Evolutionary conservation across 2,329 filamentous ascomycete genomes (phyloP).

Genomic region (Cercospora sp.): DNA sequence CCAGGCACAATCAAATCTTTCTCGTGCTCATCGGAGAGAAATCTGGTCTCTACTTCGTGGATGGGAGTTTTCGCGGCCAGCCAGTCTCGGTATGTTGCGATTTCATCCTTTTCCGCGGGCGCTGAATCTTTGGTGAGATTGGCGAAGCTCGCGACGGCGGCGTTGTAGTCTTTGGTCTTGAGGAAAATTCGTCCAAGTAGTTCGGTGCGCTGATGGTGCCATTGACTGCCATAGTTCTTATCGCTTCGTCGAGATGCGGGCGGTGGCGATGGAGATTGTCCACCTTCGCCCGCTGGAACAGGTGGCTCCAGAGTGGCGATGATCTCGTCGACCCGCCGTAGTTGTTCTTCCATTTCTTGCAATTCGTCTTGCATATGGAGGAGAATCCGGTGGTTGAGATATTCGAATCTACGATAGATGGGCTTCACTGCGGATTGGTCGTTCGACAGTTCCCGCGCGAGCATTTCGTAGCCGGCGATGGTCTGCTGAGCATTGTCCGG

Average conservation of each 20-base stretch:
- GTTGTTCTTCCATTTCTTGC: slow-evolving; percentile 73
- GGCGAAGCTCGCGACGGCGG: slow-evolving; percentile 60
- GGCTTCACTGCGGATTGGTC: slow-evolving; percentile 45
- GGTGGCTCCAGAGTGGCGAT: slow-evolving; percentile 45
- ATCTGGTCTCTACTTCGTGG: slow-evolving; percentile 59
- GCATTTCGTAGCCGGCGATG: slow-evolving; percentile 60
- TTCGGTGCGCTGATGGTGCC: slow-evolving; percentile 62
- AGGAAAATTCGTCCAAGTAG: slow-evolving; percentile 63
- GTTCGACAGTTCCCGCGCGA: slow-evolving; percentile 57
- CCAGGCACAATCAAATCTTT: slow-evolving; percentile 55
- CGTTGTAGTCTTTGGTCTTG: slow-evolving; percentile 68
- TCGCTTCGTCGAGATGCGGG: slow-evolving; percentile 64
- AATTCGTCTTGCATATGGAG: slow-evolving; percentile 86
- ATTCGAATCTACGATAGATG: slow-evolving; percentile 80
- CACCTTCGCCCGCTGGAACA: slow-evolving; percentile 17
- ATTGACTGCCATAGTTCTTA: slow-evolving; percentile 54
- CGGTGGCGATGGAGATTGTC: slow-evolving; percentile 5
- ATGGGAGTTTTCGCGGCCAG: slow-evolving; percentile 58
- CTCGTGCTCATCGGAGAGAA: slow-evolving; percentile 51
- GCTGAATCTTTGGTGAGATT: slow-evolving; percentile 54
- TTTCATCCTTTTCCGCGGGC: slow-evolving; percentile 53
- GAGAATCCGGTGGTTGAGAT: slow-evolving; percentile 77
- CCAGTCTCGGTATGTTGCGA: slow-evolving; percentile 57
- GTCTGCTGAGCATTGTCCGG: slow-evolving; percentile 36
- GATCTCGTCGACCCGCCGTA: slow-evolving; percentile 66